Percentiles rank a stretch among this genome's conserved stretches.
Conservation (phyloP, 2,329 filamentous ascomycete genomes). For the Pseudopithomyces chartarum region DNA sequence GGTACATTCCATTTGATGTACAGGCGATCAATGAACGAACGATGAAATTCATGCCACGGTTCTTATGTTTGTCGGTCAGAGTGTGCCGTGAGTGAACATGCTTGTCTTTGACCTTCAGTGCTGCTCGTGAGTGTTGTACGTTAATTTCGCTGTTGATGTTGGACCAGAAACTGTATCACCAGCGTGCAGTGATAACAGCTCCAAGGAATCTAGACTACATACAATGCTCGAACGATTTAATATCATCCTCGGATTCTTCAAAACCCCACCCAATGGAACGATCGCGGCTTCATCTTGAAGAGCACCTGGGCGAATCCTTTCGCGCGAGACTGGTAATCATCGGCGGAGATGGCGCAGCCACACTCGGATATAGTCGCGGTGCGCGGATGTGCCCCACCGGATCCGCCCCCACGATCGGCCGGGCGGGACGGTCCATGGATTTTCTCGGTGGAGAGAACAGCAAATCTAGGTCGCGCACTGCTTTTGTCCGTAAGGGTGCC, state of each 20-base stretch:
- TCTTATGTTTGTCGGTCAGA: no score
- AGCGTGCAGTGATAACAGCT: no score
- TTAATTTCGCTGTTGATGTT: no score
- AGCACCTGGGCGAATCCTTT: not conserved
- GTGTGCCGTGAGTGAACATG: no score
- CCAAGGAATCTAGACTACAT: no score
- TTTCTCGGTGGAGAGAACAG: not conserved
- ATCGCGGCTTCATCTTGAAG: no score
- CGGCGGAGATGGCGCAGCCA: conserved; percentile 3
- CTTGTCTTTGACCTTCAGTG: no score
- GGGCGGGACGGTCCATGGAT: not conserved
- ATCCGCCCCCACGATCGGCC: not conserved
- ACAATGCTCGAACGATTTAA: no score
- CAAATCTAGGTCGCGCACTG: not conserved
- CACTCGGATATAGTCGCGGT: not conserved
- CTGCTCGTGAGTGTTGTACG: no score
- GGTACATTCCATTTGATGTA: not conserved
- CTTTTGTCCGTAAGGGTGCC: not conserved
- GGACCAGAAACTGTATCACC: no score
- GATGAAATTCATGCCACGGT: not conserved
- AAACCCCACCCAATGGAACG: no score
- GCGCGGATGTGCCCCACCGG: not conserved
- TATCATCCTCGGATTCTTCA: no score
- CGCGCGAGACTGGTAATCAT: not conserved
- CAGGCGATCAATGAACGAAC: not conserved